Conservation (phyloP, 1,139 yeast species). For the Yamadazyma siamensis region DNA sequence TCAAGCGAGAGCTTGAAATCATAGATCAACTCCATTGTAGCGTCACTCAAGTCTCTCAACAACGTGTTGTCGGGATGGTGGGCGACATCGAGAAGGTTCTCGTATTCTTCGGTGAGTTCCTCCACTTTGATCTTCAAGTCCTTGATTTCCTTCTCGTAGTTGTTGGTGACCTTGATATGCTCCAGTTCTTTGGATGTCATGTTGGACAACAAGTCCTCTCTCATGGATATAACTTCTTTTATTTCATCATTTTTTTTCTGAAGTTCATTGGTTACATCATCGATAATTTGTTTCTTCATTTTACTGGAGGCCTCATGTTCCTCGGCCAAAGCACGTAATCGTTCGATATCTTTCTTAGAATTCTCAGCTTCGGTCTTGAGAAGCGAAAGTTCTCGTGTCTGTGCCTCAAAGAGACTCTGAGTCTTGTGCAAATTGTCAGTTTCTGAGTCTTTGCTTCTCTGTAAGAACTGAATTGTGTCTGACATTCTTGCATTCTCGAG, state of each 20-base stretch:
- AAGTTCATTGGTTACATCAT: constrained; percentile 25
- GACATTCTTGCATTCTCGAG: constrained; percentile 26
- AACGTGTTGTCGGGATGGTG: constrained; percentile 27
- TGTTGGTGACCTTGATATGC: constrained; percentile 49
- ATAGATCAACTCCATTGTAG: constrained; percentile 19
- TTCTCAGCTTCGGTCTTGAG: constrained; percentile 2
- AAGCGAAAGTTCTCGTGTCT: constrained; percentile 15
- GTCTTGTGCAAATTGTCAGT: constrained; percentile 13
- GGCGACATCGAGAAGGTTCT: constrained; percentile 43
- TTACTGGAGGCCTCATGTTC: constrained; percentile 27
- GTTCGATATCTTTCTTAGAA: background rate
- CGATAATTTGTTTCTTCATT: constrained; percentile 30
- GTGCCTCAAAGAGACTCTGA: constrained; percentile 7
- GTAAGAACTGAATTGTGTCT: too few species aligned
- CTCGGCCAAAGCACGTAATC: constrained; percentile 6
- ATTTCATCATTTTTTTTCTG: constrained; percentile 19
- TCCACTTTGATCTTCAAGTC: constrained; percentile 31
- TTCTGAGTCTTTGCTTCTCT: too few species aligned
- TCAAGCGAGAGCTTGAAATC: constrained; percentile 19
- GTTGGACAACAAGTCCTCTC: constrained; percentile 62
- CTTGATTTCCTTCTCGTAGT: constrained; percentile 48
- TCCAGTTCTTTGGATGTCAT: constrained; percentile 63
- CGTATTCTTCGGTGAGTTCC: constrained; percentile 48
- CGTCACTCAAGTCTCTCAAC: constrained; percentile 24
- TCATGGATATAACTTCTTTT: constrained; percentile 39